These are phyloP conservation scores for Fusarium falciforme DNA, from an alignment of 2,329 filamentous ascomycete genomes.

Conservation along the genomic window DNA sequence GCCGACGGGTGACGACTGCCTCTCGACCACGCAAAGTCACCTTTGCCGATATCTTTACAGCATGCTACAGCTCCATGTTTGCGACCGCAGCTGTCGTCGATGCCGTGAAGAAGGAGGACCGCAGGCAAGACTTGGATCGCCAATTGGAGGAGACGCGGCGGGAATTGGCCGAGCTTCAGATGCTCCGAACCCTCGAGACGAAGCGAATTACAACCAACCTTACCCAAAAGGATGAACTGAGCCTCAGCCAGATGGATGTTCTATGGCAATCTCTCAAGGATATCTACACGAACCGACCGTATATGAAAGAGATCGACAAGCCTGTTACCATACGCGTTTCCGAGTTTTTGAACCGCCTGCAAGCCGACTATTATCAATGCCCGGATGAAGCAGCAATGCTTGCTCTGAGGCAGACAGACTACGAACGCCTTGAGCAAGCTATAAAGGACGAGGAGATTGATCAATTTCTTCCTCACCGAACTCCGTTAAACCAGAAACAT, in stretches of 20 bases:
- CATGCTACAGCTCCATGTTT: conserved; percentile 75
- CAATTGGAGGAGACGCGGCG: conserved; percentile 67
- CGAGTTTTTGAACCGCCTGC: conserved; percentile 43
- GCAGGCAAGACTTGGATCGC: conserved; percentile 69
- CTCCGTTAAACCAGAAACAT: conserved; percentile 41
- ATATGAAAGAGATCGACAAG: conserved; percentile 50
- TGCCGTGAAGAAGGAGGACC: conserved; percentile 66
- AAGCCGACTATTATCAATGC: conserved; percentile 45
- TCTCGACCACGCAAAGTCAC: conserved; percentile 62
- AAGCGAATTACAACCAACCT: conserved; percentile 22
- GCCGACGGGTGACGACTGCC: conserved; percentile 62
- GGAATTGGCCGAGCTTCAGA: conserved; percentile 55
- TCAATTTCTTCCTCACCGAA: conserved; percentile 28
- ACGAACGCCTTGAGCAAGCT: conserved; percentile 45
- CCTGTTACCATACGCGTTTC: conserved; percentile 45
- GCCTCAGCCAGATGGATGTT: conserved; percentile 45
- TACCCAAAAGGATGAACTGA: conserved; percentile 29
- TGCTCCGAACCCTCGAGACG: conserved; percentile 45
- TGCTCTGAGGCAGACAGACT: conserved; percentile 40
- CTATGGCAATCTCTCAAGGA: conserved; percentile 48
- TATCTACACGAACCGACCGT: conserved; percentile 48
- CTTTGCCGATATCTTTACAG: conserved; percentile 69
- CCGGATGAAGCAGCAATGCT: conserved; percentile 37
- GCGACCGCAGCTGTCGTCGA: conserved; percentile 74
- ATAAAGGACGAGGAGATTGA: conserved; percentile 46